Base-by-base conservation (phyloP, 2,329 filamentous ascomycete genomes). In the Cercospora canescens region DNA sequence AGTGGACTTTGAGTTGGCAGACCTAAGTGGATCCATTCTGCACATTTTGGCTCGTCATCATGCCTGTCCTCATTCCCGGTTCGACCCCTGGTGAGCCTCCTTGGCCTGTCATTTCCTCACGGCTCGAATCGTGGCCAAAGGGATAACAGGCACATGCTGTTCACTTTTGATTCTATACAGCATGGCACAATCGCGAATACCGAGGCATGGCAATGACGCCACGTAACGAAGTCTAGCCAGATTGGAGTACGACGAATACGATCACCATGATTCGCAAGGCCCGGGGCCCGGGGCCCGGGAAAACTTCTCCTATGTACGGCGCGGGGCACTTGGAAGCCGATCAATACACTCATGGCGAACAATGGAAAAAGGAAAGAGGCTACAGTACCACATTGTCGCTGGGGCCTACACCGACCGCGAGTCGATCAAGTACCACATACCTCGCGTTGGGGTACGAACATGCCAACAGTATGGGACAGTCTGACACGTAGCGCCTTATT, bases 1-100 rank as follows among this genome's bases (percentile, higher is more conserved):
- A 60, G 57, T 60, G 57, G 37, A 45, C n/a, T 60, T 60, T 60
- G 57, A 60, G 57, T 60, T 60, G 35, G 24, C 26, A 45, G n/a
- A 12, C 16, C 52, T 4, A 60, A 60, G 57, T 45, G 57, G 37
- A 41, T 60, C 21, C 18, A 6, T n/a, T 24, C 57, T 30, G n/a
- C 57, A 30, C 2, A 52, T 21, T 24, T 52, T 24, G 24, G 28
- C 16, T 30, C 39, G 57, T 60, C 57, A 60, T 11, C 57, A 60
- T 60, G 24, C 57, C 16, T 45, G 57, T 60, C 28, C 28, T 56
- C 32, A 21, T 56, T 28, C 26, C 45, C 45, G 45, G 24, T 52
- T 24, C 45, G 26, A 52, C 14, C 24, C 11, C 24, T 24, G 45
- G 24, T 14, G 24, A 12, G 45, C 24, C 14, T 6, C 45, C 21